Base-by-base conservation (phyloP, 2,329 filamentous ascomycete species). In the Epichloe glyceriae region DNA sequence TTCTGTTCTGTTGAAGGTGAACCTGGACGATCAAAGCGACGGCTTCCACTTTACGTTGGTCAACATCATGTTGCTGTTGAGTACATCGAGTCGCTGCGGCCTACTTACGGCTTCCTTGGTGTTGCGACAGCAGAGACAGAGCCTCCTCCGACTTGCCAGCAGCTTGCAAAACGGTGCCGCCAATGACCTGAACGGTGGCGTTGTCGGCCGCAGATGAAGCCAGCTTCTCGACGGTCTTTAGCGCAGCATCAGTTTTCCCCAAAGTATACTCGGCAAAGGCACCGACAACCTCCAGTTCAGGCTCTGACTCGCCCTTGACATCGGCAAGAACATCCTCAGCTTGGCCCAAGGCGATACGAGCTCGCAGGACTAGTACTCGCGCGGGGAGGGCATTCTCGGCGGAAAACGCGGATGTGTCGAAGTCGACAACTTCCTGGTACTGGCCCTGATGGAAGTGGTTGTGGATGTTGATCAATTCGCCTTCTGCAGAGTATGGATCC, bases 11-110 rank as follows among this genome's bases (percentile, higher is more conserved):
- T 59, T 87, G 79, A 10, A 97, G 82, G 63, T 96, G 85, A 59
- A 97, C 94, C 67, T 98, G 91, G 33, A 90, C 83, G 56, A 93
- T 90, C 54, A 97, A 72, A 43, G 90, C 85, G 49, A 96, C 88
- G 50, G 88, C 85, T 58, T 83, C 80, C 53, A 83, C 79, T 82
- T 52, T 19, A 47, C n/a, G 38, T n/a, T 47, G 40, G 20, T 39
- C 38, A 54, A 67, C 53, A 64, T 62, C 53, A 51, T n/a, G 5
- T 5, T 14, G 38, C 4, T 17, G 4, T 11, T 43, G 34, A 51
- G 33, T 4, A 8, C 8, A 10, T 14, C 17, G 40, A 22, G 2
- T 19, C 20, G 20, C 20, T 33, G 30, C 4, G 8, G 33, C 5
- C 42, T 50, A 78, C 84, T 59, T 74, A 93, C 87, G 83, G 64